Percentiles rank a stretch among this genome's conserved stretches.
phyloP scores from a whole-genome alignment of 2,329 filamentous ascomycete species.

The Ceratocystis albifundus region DNA sequence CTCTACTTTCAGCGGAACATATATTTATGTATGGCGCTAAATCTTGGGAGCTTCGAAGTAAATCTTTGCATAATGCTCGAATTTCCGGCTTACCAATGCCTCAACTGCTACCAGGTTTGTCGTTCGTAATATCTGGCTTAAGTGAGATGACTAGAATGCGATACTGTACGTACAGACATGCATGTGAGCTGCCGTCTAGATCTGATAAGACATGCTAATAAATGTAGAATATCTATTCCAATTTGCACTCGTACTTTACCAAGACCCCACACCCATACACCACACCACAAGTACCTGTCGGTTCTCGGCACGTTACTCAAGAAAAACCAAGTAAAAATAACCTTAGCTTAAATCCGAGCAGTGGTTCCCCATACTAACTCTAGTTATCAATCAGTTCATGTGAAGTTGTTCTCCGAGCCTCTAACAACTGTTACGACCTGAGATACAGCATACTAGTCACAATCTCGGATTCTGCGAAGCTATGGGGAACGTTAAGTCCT shows the following conservation, averaged over 20 bases:
- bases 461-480: background rate
- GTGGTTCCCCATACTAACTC: background rate
- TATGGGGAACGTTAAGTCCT: too few relatives aligned
- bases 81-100: too few relatives aligned
- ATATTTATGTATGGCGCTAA: too few relatives aligned
- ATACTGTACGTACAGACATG: background rate
- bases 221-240: too few relatives aligned
- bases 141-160: background rate
- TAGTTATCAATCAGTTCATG: background rate
- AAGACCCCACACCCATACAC: background rate
- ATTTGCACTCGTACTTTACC: background rate
- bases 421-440: background rate
- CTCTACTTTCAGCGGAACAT: too few relatives aligned
- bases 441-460: background rate
- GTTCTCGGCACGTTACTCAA: constrained; percentile 9
- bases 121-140: background rate
- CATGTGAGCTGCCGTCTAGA: background rate
- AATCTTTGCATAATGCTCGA: too few relatives aligned
- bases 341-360: background rate
- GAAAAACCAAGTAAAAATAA: background rate
- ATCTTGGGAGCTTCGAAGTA: too few relatives aligned
- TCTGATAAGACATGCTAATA: background rate
- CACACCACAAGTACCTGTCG: background rate
- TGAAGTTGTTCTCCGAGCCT: background rate
- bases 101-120: too few relatives aligned